Base-by-base conservation (phyloP, 805 yeast genomes). In the Barnettozyma californica region DNA sequence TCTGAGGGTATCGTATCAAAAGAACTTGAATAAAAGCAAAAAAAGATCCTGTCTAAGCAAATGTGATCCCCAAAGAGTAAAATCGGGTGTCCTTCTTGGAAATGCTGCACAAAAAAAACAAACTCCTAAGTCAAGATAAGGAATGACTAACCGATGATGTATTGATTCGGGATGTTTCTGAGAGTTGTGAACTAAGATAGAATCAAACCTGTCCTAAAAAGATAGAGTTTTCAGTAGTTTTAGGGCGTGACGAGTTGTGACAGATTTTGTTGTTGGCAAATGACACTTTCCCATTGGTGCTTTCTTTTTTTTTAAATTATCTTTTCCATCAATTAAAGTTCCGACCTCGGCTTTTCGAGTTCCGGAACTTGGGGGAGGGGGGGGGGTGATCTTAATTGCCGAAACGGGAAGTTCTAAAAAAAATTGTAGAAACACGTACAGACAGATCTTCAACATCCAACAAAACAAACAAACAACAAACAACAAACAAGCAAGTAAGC, bases 241-340 rank as follows among this genome's bases (percentile, higher is more conserved):
- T 13, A 13, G 7, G n/a, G 38, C 14, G 38, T 35, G 38, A 18
- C 21, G 20, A 35, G 38, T n/a, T n/a, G n/a, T 35, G 38, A 35
- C 38, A 19, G 38, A 14, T 18, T n/a, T 9, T 16, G 21, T 35
- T 9, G 21, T 35, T 14, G 77, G 65, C 13, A 77, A 44, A 26
- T 44, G n/a, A 16, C n/a, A 26, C 21, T 19, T 41, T 26, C 23
- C 14, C 23, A 23, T 25, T 25, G 34, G 21, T 41, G 26, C 43
- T 41, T 16, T 41, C 27, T 25, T 9, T 23, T 25, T 39, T 20
- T 19, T 23, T n/a, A n/a, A n/a, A 25, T 41, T 41, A 21, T 38
- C 41, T 38, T 38, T 23, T 35, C 38, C 21, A 35, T 35, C 38
- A 38, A 23, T n/a, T 38, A 38, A 38, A 38, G 26, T 25, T 38